Evolutionary conservation across 2,329 filamentous ascomycete genomes (phyloP), one percentile per base, ranked within the genome.

Genomic region (Colletotrichum higginsianum): DNA sequence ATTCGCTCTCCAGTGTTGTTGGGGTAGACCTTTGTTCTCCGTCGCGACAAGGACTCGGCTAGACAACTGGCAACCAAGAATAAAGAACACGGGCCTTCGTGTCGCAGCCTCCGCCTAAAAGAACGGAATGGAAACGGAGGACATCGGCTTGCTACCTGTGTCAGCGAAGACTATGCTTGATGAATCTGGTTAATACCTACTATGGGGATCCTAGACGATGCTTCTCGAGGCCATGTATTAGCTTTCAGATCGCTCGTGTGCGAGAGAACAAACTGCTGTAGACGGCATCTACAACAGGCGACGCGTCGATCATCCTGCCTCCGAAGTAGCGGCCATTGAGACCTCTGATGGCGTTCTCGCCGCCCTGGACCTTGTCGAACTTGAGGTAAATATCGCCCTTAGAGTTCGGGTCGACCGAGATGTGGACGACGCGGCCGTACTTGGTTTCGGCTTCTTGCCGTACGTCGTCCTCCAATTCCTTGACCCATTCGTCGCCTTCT

Each of bases 351-450:
- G 96, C 96, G 81, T 98, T 98, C 84, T 98, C 94, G 81, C 96
- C 96, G 77, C 96, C 96, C 82, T 95, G 91, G 74, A 98, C 94
- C 79, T 94, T 93, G 84, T 98, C 95, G 85, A 99, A 99, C 84
- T 99, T 99, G 82, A 99, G 91, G 84, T 98, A 99, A 78, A 99
- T 96, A 81, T 99, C 96, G 84, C 96, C 96, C 82, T 93, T 91
- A 58, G 95, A 96, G 85, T 97, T 97, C 76, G 93, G 91, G 86
- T 98, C 96, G 84, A 98, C 89, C 77, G 95, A 90, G 84, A 98
- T 97, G 90, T 99, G 96, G 82, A 98, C 95, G 79, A 99, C 96
- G 78, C 96, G 94, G 79, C 96, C 96, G 87, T 98, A 99, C 87
- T 96, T 97, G 78, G 91, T 89, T 85, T 97, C 94, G 81, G 96